Evolutionary conservation across 2,329 filamentous ascomycete genomes (phyloP), one percentile per base, ranked within the genome.

Genomic region (Magnaporthiopsis incrustans): DNA sequence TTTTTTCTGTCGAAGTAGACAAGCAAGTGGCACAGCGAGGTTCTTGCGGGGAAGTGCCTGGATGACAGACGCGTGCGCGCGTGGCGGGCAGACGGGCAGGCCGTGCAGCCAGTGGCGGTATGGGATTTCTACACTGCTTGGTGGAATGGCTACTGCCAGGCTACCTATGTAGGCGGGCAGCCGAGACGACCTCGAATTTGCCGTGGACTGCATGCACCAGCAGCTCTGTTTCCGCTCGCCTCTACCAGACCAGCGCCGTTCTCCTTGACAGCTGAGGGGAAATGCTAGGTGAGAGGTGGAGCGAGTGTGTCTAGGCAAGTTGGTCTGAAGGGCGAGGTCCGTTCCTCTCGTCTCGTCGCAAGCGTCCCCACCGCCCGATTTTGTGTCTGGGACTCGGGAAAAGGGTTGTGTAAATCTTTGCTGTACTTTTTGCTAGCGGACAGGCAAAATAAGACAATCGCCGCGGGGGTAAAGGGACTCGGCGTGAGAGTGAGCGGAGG

Each of bases 401-500:
- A 53, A 53, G 44, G 11, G 22, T 53, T 53, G 18, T 53, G 44
- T 53, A 53, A 53, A 53, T 53, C 18, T 53, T 53, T 53, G 44
- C 44, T 53, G 44, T 50, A 11, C 44, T 53, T 53, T 22, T n/a
- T 53, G 44, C 44, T 25, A 53, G n/a, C 22, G 44, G 10, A 53
- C 44, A 18, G 44, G 44, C 44, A 53, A 53, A 53, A n/a, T n/a
- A 25, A 53, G 8, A 53, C 10, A 25, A 22, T 25, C 44, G 44
- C 44, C 10, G 44, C 22, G n/a, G 25, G 22, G 57, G 57, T 3
- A 58, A 8, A 26, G 8, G 14, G 22, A 32, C n/a, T 56, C 32
- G 60, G n/a, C 60, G 44, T 30, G 33, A 62, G 26, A 56, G 30
- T 30, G 30, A 6, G 44, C n/a, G 44, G 60, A 56, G 60, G 57